Percentiles rank a stretch among this genome's conserved stretches.
These are phyloP conservation scores for Aspergillus hancockii DNA, from an alignment of 495 filamentous ascomycete genomes.

Conservation along the genomic window DNA sequence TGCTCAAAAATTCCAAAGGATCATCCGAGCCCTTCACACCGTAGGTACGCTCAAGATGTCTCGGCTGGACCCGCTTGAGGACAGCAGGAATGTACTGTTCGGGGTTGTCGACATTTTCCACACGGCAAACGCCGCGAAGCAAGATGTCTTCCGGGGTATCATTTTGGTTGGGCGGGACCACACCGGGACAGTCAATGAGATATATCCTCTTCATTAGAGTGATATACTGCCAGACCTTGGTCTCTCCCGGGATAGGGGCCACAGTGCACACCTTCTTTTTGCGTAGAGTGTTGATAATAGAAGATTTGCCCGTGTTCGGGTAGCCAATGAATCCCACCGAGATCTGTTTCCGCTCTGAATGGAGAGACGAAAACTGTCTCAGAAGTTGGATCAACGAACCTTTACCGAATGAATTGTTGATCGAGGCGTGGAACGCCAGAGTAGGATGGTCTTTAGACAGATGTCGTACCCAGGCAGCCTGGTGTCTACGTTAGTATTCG, in stretches of 20 bases:
- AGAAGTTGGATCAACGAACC: conserved; percentile 76
- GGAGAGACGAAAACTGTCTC: conserved; percentile 90
- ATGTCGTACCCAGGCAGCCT: conserved; percentile 84
- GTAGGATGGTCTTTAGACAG: conserved; percentile 88
- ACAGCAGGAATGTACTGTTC: conserved; percentile 92
- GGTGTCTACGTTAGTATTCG: conserved; percentile 42
- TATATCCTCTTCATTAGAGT: conserved; percentile 97
- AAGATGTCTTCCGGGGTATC: conserved; percentile 87
- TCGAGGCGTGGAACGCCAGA: conserved; percentile 86
- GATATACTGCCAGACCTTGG: conserved; percentile 97
- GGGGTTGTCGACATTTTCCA: conserved; percentile 93
- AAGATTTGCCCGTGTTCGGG: conserved; percentile 87
- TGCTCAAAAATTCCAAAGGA: conserved; percentile 79
- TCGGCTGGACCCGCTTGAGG: conserved; percentile 73
- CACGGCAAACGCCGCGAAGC: conserved; percentile 86
- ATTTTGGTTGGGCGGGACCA: conserved; percentile 81
- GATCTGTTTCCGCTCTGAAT: conserved; percentile 89
- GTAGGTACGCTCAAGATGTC: conserved; percentile 92
- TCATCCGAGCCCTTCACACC: conserved; percentile 68
- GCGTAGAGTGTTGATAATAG: conserved; percentile 88
- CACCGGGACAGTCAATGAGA: conserved; percentile 94
- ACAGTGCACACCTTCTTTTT: conserved; percentile 92
- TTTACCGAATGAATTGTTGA: conserved; percentile 91
- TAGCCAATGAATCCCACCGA: conserved; percentile 88
- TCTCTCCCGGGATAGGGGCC: conserved; percentile 90